phyloP scores from a whole-genome alignment of 192 early-diverging fungal species.

The Mortierella hygrophila region DNA sequence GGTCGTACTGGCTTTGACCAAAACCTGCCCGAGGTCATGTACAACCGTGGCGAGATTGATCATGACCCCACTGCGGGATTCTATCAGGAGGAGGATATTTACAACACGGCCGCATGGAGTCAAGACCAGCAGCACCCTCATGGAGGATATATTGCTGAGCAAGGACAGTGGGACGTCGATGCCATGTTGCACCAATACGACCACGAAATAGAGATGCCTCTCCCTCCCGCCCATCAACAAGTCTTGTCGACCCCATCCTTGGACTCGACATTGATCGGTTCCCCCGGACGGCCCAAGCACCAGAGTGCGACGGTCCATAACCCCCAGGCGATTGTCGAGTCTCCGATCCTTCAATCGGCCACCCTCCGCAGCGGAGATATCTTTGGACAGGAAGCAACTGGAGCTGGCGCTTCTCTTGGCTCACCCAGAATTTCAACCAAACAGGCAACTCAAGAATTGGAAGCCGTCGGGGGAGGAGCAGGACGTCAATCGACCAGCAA shows the following conservation, averaged over 20 bases:
- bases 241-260: background rate
- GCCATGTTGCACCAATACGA: background rate
- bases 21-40: conserved; percentile 38
- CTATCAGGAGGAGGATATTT: conserved; percentile 23
- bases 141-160: background rate
- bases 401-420: too few species aligned
- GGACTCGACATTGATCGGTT: conserved; percentile 6
- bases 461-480: background rate
- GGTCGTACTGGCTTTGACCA: conserved; percentile 29
- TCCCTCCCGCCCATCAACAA: background rate
- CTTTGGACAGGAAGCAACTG: conserved; percentile 17
- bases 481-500: background rate
- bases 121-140: background rate
- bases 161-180: conserved; percentile 20
- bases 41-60: conserved; percentile 19
- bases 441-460: background rate
- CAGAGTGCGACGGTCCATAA: background rate
- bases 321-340: conserved; percentile 25
- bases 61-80: conserved; percentile 14
- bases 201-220: background rate
- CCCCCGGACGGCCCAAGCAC: background rate
- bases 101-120: background rate
- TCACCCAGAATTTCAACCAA: background rate
- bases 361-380: conserved; percentile 23
- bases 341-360: conserved; percentile 16